Conservation (phyloP, 441 rosid species). For the Geranium incanum region DNA sequence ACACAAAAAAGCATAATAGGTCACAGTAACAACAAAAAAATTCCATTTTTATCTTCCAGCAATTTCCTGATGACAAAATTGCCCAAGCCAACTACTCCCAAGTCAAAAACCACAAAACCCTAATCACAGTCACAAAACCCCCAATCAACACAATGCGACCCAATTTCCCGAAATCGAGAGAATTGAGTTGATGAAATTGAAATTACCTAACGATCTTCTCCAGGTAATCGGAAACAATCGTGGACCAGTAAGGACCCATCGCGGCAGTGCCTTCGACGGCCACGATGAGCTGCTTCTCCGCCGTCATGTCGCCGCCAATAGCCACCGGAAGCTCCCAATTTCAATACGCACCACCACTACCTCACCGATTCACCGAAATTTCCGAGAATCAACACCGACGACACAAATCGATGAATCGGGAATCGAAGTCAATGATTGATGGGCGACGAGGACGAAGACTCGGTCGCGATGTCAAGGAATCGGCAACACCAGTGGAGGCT, state of each 20-base stretch:
- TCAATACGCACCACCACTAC: background rate
- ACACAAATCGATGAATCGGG: background rate
- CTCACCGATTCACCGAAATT: background rate
- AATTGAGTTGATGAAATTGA: background rate
- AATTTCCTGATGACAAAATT: background rate
- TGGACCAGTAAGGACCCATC: conserved; percentile 78
- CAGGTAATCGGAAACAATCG: conserved; percentile 69
- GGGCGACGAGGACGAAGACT: background rate
- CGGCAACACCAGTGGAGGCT: background rate
- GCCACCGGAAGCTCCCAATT: background rate
- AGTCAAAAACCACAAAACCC: conserved; percentile 4
- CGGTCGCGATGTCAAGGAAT: background rate
- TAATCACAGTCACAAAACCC: background rate
- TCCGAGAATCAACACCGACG: background rate
- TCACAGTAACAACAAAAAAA: background rate
- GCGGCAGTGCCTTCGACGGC: conserved; percentile 89
- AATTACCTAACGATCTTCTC: conserved; percentile 75
- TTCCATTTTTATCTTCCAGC: background rate
- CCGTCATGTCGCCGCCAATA: conserved; percentile 30
- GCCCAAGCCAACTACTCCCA: background rate
- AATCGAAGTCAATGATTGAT: background rate
- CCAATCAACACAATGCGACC: background rate
- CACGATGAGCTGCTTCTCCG: conserved; percentile 84
- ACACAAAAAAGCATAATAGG: too few relatives aligned
- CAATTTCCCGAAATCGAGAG: background rate